Conservation (phyloP, 352 stramenopile species). For the Pythium aphanidermatum region DNA sequence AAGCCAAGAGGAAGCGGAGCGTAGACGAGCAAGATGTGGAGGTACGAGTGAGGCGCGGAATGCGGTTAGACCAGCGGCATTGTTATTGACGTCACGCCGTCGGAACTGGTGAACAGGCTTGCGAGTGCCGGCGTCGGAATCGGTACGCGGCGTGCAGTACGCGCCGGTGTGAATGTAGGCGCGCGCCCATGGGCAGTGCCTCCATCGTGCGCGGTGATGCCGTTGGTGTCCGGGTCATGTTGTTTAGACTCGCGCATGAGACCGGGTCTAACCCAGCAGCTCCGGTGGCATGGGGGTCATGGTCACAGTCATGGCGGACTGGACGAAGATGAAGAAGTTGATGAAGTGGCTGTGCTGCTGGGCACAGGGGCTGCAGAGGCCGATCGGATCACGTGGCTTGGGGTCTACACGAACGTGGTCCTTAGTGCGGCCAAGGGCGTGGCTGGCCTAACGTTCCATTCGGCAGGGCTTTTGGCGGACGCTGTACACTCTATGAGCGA, state of each 20-base stretch:
- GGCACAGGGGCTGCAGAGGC: conserved; percentile 32
- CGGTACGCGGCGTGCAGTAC: neutral
- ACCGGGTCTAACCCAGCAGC: no score
- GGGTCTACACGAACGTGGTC: conserved; percentile 64
- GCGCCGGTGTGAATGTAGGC: neutral
- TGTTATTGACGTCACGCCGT: no score
- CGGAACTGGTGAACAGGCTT: neutral
- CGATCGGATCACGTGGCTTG: conserved; percentile 66
- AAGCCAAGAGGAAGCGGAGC: no score
- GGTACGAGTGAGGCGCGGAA: no score
- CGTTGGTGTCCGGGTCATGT: no score
- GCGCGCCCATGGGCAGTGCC: no score
- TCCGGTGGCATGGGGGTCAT: conserved; percentile 17
- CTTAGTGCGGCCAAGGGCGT: conserved; percentile 63
- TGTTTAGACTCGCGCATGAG: no score
- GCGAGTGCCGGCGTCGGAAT: conserved; percentile 18
- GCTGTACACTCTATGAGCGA: conserved; percentile 93
- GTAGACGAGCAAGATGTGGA: conserved; percentile 11
- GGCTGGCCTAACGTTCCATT: conserved; percentile 70
- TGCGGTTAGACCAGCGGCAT: no score
- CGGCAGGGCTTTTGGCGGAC: conserved; percentile 90
- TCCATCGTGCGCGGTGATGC: neutral
- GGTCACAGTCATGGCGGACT: conserved; percentile 22
- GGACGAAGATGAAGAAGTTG: conserved; percentile 20
- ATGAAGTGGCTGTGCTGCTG: conserved; percentile 27